Evolutionary conservation across 2,329 filamentous ascomycete species (phyloP).

Genomic region (Xylaria hypoxylon): DNA sequence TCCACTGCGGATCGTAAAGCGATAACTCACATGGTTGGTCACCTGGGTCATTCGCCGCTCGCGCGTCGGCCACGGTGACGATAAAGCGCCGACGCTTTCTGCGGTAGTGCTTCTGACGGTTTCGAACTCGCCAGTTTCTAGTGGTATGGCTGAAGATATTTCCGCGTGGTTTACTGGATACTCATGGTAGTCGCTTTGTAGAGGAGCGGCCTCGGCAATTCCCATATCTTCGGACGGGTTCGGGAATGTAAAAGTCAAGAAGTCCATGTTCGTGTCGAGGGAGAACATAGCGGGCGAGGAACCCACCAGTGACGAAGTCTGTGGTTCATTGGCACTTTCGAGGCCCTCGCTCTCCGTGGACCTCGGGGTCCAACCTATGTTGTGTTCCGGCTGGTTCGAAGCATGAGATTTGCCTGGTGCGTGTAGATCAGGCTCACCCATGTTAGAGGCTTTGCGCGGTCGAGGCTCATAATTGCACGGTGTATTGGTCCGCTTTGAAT

Average conservation of each 20-base stretch:
- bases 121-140: background rate
- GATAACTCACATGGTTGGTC: constrained; percentile 7
- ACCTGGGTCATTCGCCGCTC: constrained; percentile 9
- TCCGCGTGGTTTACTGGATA: background rate
- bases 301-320: constrained; percentile 10
- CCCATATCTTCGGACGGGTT: background rate
- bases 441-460: constrained; percentile 11
- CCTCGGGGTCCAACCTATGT: background rate
- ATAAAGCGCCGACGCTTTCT: constrained; percentile 4
- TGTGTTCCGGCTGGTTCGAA: background rate
- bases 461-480: constrained; percentile 18
- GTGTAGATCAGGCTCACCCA: constrained; percentile 1
- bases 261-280: constrained; percentile 22
- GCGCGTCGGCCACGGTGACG: constrained; percentile 9
- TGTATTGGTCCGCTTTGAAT: constrained; percentile 18
- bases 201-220: background rate
- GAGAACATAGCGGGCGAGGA: constrained; percentile 18
- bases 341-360: constrained; percentile 6
- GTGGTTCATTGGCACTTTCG: constrained; percentile 7
- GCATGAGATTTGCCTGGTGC: background rate
- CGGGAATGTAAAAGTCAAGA: constrained; percentile 15
- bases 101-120: background rate
- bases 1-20: background rate
- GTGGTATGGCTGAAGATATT: background rate
- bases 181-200: background rate